Evolutionary conservation across 2,329 filamentous ascomycete genomes (phyloP), one percentile per base, ranked within the genome.

Genomic region (Allantophomopsis lycopodina): DNA sequence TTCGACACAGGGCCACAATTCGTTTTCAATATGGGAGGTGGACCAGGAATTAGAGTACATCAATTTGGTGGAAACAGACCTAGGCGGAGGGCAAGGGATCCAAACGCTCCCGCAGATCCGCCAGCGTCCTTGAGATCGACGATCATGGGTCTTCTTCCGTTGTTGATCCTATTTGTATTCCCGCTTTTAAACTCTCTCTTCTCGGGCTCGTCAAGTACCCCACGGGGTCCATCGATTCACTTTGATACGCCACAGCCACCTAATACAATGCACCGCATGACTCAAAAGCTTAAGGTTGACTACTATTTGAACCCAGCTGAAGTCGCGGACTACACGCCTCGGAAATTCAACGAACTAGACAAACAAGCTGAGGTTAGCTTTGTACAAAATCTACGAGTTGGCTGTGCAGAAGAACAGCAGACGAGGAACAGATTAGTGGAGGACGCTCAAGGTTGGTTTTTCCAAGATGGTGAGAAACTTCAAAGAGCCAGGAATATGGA

Each of bases 1-100:
- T 86, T 88, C 60, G 82, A 86, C 53, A 73, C 71, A 44, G 85
- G 86, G 13, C 86, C 85, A 18, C 83, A 86, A 50, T 95, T 95
- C 58, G 84, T 94, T 40, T 96, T 96, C 63, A 95, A 95, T 62
- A 76, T 95, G 60, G 85, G 85, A 48, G 88, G 87, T 46, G 88
- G 88, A 44, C 87, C 89, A 3, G 89, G 88, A 15, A 79, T 98
- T 51, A 77, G 89, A 44, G 86, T 98, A 44, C 91, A 96, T 59
- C 89, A 95, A 57, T 96, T 98, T 59, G 89, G 88, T 50, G 89
- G 91, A 40, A 71, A 66, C 5, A 69, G 73, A 40, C 86, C 88
- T 17, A 74, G 86, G 50, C 70, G 81, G 60, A 72, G 91, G 54
- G 87, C 88, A 15, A 76, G 73, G 53, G 68, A 80, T 48, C 68